A percentile compares a stretch with the other conserved stretches of the same genome.
phyloP scores from a whole-genome alignment of 805 yeast genomes.

The Candida suzukii region DNA sequence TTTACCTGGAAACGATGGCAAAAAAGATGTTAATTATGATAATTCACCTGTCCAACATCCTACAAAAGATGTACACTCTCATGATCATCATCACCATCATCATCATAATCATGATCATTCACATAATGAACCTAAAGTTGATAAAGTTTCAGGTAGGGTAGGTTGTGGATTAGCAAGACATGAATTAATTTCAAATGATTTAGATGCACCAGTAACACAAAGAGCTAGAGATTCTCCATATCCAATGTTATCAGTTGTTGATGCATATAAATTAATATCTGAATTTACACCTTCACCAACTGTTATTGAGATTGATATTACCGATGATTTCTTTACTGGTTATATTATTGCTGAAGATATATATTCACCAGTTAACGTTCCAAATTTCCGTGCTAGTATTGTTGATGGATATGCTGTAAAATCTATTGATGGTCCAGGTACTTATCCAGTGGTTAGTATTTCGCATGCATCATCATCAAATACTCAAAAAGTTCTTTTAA shows the following conservation, averaged over 20 bases:
- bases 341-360: conserved; percentile 36
- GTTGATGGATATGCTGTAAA: conserved; percentile 51
- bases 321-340: conserved; percentile 27
- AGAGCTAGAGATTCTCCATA: conserved; percentile 43
- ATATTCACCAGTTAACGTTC: conserved; percentile 31
- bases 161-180: conserved; percentile 31
- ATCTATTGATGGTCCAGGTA: conserved; percentile 38
- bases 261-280: conserved; percentile 30
- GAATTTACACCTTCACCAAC: conserved; percentile 26
- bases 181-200: conserved; percentile 26
- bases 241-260: conserved; percentile 35
- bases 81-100: conserved; percentile 9
- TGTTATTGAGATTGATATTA: conserved; percentile 16
- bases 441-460: conserved; percentile 30
- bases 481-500: conserved; percentile 6
- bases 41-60: conserved; percentile 1
- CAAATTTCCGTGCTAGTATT: conserved; percentile 45
- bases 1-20: conserved; percentile 10
- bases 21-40: conserved; percentile 1
- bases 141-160: conserved; percentile 5
- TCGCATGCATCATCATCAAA: conserved; percentile 34
- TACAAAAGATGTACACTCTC: conserved; percentile 1
- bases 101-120: conserved; percentile 2
- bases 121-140: conserved; percentile 11
- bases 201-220: conserved; percentile 28